Percentiles rank a stretch among this genome's conserved stretches.
Conservation (phyloP, 208 protist species). For the Crithidia bombi region DNA sequence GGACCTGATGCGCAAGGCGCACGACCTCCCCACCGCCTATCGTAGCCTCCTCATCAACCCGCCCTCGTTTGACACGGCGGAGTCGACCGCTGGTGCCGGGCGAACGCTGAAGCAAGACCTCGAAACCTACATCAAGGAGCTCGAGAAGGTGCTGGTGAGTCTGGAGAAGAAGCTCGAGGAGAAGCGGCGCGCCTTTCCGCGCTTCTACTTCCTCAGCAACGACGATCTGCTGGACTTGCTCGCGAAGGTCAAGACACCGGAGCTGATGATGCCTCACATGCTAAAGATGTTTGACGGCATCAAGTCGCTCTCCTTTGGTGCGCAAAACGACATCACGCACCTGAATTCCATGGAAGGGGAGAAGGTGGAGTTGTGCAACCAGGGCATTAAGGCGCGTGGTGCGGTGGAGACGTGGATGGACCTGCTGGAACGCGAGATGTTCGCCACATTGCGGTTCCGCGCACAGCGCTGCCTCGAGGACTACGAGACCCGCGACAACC, state of each 20-base stretch:
- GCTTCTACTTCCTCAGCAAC: conserved; percentile 98
- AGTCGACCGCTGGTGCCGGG: conserved; percentile 24
- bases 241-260: conserved; percentile 97
- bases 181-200: conserved; percentile 96
- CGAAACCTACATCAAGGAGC: conserved; percentile 90
- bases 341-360: conserved; percentile 93
- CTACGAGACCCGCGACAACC: conserved; percentile 79
- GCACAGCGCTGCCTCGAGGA: conserved; percentile 90
- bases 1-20: conserved; percentile 94
- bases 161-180: conserved; percentile 96
- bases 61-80: conserved; percentile 69
- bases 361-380: conserved; percentile 89
- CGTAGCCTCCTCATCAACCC: conserved; percentile 88
- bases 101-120: conserved; percentile 87
- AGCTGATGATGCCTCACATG: conserved; percentile 97
- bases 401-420: conserved; percentile 97
- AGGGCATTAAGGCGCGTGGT: conserved; percentile 95
- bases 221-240: conserved; percentile 98
- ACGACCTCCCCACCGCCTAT: conserved; percentile 92
- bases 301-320: conserved; percentile 82
- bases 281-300: conserved; percentile 98
- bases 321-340: conserved; percentile 91
- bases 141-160: conserved; percentile 95
- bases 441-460: conserved; percentile 85
- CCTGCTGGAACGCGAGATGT: conserved; percentile 95